Evolutionary conservation across 148 eudicot species (phyloP), one percentile per base, ranked within the genome.

Genomic region (Talinum fruticosum): DNA sequence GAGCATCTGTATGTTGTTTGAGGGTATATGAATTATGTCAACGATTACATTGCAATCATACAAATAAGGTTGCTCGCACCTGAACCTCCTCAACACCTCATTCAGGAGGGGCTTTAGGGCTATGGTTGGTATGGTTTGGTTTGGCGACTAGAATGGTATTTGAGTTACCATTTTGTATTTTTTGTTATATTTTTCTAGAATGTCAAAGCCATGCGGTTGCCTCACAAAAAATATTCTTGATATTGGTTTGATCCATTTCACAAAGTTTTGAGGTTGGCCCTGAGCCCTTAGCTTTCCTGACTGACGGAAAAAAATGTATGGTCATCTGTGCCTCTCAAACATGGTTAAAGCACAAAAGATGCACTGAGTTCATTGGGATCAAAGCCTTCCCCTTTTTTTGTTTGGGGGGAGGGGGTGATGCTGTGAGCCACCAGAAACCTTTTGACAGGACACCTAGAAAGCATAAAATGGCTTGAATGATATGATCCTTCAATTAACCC

Each of bases 1-100:
- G 54, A 72, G 15, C n/a, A 37, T 76, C 19, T 54, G 66, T 32
- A 32, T 41, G 32, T 71, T 77, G 61, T 19, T 38, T 54, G 8
- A 37, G 45, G 49, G 73, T 29, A 66, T 8, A 28, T 51, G 28
- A 57, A n/a, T 23, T 10, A 21, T 1, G 3, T 23, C 28, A 57
- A n/a, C n/a, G 64, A 57, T 28, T 57, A 28, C n/a, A n/a, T 57
- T 57, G 10, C n/a, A 18, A 7, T 57, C 8, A 5, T 16, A 8
- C 28, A n/a, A 28, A 2, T 57, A 57, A 57, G 64, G 26, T 23
- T 23, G 28, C 64, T 23, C n/a, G 24, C 8, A 18, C 16, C 28
- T 57, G n/a, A 57, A n/a, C 28, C n/a, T 10, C 26, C 2, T n/a
- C 62, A 7, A 23, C 62, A 54, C 26, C 28, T 24, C 29, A n/a